Evolutionary conservation across 352 stramenopile genomes (phyloP).

Genomic region (Stramenopiles sp.): DNA sequence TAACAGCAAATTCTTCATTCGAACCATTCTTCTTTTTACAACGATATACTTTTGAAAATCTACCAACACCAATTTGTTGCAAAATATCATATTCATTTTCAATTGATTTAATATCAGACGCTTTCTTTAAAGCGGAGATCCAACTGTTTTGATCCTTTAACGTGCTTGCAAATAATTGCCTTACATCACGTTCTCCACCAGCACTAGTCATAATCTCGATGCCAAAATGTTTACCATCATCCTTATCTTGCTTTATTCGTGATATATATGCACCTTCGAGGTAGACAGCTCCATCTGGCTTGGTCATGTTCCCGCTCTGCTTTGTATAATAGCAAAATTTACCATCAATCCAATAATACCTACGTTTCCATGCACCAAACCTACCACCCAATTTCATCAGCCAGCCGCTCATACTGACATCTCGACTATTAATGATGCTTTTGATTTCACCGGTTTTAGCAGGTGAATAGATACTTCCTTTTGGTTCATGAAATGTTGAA

Average conservation of each 20-base stretch:
- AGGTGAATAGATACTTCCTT: too few relatives aligned
- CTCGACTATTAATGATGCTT: neutral
- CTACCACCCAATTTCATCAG: constrained; percentile 48
- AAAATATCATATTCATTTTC: neutral
- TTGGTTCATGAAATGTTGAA: too few relatives aligned
- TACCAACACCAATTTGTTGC: neutral
- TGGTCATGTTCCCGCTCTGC: constrained; percentile 48
- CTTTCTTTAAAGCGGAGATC: constrained; percentile 39
- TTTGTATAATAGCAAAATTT: constrained; percentile 66
- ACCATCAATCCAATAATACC: constrained; percentile 52
- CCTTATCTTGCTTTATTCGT: constrained; percentile 15
- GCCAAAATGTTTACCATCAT: constrained; percentile 49
- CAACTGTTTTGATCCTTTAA: constrained; percentile 48
- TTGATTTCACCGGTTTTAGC: neutral
- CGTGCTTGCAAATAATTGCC: constrained; percentile 51
- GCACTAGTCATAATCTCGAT: constrained; percentile 57
- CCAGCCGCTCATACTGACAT: constrained; percentile 21
- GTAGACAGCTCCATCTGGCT: constrained; percentile 31
- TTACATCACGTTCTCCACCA: constrained; percentile 37
- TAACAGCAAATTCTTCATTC: neutral
- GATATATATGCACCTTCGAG: constrained; percentile 28
- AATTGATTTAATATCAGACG: constrained; percentile 24
- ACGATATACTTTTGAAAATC: neutral
- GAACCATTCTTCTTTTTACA: neutral
- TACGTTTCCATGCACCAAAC: constrained; percentile 58